Evolutionary conservation across 306 rosid genomes (phyloP).

Genomic region (Lupinus albus): DNA sequence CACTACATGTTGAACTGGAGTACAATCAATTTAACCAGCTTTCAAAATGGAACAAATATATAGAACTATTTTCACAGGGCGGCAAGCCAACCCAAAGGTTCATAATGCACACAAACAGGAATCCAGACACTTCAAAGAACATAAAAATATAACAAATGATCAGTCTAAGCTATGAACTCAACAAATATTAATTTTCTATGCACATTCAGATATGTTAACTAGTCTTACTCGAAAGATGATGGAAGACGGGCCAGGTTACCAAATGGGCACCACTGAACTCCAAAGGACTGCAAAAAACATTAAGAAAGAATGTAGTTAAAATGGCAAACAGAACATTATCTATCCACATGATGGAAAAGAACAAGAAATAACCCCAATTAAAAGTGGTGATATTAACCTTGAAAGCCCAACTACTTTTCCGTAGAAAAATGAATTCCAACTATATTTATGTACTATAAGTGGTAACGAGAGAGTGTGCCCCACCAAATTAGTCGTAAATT

Average conservation of each 20-base stretch:
- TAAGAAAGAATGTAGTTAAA: slow-evolving; percentile 24
- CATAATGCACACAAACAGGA: background rate
- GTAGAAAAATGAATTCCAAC: slow-evolving; percentile 23
- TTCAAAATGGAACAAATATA: slow-evolving; percentile 33
- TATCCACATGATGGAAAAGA: slow-evolving; percentile 3
- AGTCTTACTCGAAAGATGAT: slow-evolving; percentile 89
- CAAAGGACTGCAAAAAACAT: slow-evolving; percentile 76
- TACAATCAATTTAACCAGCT: slow-evolving; percentile 15
- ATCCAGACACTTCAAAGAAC: slow-evolving; percentile 14
- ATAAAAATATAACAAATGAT: slow-evolving; percentile 16
- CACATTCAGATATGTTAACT: slow-evolving; percentile 35
- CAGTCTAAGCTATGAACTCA: slow-evolving; percentile 6
- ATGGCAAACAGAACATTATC: slow-evolving; percentile 15
- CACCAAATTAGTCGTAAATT: slow-evolving; percentile 5
- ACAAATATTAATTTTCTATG: slow-evolving; percentile 33
- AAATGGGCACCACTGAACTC: slow-evolving; percentile 99
- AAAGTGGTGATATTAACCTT: slow-evolving; percentile 14
- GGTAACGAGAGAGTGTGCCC: slow-evolving; percentile 18
- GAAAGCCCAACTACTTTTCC: background rate
- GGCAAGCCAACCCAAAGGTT: too few species aligned
- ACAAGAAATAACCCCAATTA: slow-evolving; percentile 21
- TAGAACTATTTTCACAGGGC: background rate
- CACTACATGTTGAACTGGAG: slow-evolving; percentile 16
- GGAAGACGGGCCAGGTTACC: slow-evolving; percentile 84
- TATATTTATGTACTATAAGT: background rate